phyloP scores from a whole-genome alignment of 768 basidiomycete genomes.

The Tephrocybe sp. region DNA sequence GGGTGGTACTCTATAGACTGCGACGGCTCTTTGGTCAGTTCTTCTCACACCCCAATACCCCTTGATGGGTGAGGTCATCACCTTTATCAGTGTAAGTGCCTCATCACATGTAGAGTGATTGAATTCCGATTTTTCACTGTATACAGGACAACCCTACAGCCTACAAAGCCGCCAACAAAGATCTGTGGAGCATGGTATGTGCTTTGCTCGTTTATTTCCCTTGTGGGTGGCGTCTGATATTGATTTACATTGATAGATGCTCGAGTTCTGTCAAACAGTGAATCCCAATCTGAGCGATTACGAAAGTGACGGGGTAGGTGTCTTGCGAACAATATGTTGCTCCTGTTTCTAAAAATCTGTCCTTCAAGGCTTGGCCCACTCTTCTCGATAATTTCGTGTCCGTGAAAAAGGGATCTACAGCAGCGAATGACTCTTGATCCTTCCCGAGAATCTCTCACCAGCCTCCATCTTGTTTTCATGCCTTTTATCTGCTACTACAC shows the following conservation, averaged over 20 bases:
- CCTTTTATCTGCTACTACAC: too few relatives aligned
- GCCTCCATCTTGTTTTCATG: too few relatives aligned
- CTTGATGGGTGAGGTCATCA: conserved; percentile 59
- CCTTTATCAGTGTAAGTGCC: conserved; percentile 59
- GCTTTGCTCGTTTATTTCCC: neutral
- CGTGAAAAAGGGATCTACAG: conserved; percentile 53
- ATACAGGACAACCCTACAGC: conserved; percentile 42
- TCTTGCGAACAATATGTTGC: neutral
- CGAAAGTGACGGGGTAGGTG: conserved; percentile 70
- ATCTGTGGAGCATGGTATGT: conserved; percentile 82
- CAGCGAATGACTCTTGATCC: neutral
- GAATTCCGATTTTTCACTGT: conserved; percentile 20
- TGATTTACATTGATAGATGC: conserved; percentile 43
- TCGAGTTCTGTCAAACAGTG: conserved; percentile 71
- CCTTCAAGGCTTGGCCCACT: conserved; percentile 73
- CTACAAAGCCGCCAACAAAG: conserved; percentile 80
- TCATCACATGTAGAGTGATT: conserved; percentile 1
- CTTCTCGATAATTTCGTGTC: conserved; percentile 74
- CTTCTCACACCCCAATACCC: conserved; percentile 66
- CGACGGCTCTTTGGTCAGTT: conserved; percentile 74
- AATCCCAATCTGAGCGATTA: conserved; percentile 60
- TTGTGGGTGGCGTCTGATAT: neutral
- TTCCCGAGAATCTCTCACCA: too few relatives aligned
- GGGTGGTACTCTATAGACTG: conserved; percentile 43
- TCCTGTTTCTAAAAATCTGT: conserved; percentile 1